Base-by-base conservation (phyloP, 2,329 filamentous ascomycete genomes). In the Xylariales sp. region DNA sequence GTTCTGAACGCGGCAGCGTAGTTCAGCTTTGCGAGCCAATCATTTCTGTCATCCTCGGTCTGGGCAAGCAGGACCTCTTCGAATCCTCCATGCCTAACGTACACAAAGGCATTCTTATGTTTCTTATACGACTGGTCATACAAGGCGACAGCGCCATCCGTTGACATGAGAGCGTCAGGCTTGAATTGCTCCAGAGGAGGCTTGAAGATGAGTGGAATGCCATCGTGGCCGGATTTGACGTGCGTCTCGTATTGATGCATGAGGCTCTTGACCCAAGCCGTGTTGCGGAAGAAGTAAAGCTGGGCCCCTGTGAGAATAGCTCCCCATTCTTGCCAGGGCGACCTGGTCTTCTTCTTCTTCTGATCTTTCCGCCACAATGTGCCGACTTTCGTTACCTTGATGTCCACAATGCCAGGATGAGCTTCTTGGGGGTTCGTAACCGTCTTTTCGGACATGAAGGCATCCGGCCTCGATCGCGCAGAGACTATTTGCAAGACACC, bases 301-400 rank as follows among this genome's bases (percentile, higher is more conserved):
- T 96, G 91, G 5, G 93, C 94, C n/a, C 91, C 88, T 1, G 93
- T 98, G 21, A 98, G 74, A 44, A 98, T 86, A 18, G 89, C 93
- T 39, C 93, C 93, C 93, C 93, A 98, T 73, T 98, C 93, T 59
- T 96, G 91, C 93, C 93, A 98, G 2, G 93, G 91, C 9, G 91
- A 96, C 31, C 91, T 79, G 1, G 89, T 85, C 63, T 94, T 95
- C 66, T 93, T 91, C 66, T 91, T 95, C 67, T 95, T 96, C 1
- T 76, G 69, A 49, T 95, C 89, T 60, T 98, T 98, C 32, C 93
- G 82, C 93, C 93, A 98, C 22, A 98, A 62, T 2, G 95, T 69
- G 4, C 93, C 93, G 37, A 98, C 90, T 62, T 97, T 98, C 32
- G 91, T 95, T 33, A 97, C 86, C 53, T 95, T 95, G 58, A 98